Base-by-base conservation (phyloP, 176 grass and related monocot genomes). In the Saccharum spontaneum region DNA sequence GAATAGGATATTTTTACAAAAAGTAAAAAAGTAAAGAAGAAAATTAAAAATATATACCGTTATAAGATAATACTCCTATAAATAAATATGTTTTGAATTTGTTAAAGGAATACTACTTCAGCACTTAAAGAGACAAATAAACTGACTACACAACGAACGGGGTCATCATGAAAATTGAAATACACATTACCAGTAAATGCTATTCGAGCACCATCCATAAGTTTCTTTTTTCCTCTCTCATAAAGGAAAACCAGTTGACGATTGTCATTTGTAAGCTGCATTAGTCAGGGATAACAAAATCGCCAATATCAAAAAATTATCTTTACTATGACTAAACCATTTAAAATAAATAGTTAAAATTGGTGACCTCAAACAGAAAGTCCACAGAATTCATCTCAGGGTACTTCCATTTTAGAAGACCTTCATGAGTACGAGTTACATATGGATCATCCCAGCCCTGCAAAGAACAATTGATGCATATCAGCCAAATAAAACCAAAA, bases 381-480 rank as follows among this genome's bases (percentile, higher is more conserved):
- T 97, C 95, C 30, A 98, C 92, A 45, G 90, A 93, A 81, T 98
- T 98, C 92, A 98, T 98, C 75, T 91, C 82, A 81, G 95, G 92
- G 59, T 94, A 94, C 50, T 98, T 98, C 95, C 95, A 98, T 68
- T 98, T 98, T 30, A 98, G 76, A 86, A 98, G 95, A 64, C 92
- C 90, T 84, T 98, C 88, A 87, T 94, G 92, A 26, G 95, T 98
- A 46, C 90, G 90, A 78, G 82, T 87, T 82, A 98, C 91, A 73
- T 98, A 98, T 61, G 95, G 95, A 76, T 98, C 95, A 94, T 98
- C 95, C 92, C 92, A 97, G 71, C 95, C 92, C 95, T 97, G 83
- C 49, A 67, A 62, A 49, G 18, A 88, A 70, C 23, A 63, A 28
- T 63, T 26, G 59, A 62, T 1, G 0, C 52, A 20, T 11, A 62